Percentiles rank a stretch among this genome's conserved stretches.
phyloP scores from a whole-genome alignment of 108 stramenopile species.

The Cylindrotheca closterium region DNA sequence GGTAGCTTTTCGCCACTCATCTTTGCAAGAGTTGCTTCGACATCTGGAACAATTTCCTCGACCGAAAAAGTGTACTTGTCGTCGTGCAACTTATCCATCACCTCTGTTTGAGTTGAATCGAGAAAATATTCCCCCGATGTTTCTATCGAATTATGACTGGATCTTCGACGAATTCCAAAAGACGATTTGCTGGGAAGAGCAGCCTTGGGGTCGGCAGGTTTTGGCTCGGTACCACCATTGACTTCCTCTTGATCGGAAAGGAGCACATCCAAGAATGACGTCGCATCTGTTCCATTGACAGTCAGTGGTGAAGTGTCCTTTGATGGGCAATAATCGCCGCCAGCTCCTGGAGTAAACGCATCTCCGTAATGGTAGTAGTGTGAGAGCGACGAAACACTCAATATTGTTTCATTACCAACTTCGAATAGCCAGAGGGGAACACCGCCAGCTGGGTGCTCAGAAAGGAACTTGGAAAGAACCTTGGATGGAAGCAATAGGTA shows the following conservation, averaged over 20 bases:
- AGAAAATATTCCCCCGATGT: not conserved
- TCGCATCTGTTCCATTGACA: not conserved
- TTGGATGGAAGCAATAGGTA: slow-evolving; percentile 63
- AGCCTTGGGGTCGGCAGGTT: not conserved
- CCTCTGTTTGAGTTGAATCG: slow-evolving; percentile 21
- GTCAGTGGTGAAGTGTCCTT: not conserved
- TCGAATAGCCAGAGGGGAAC: slow-evolving; percentile 77
- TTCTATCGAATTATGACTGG: not conserved
- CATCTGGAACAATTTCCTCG: slow-evolving; percentile 19
- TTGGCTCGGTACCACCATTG: not conserved
- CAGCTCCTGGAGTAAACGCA: slow-evolving; percentile 6
- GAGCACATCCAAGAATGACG: not conserved
- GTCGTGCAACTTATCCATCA: slow-evolving; percentile 27
- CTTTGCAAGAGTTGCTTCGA: slow-evolving; percentile 51
- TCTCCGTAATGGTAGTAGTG: slow-evolving; percentile 73
- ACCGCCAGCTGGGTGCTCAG: slow-evolving; percentile 75
- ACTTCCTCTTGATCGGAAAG: not conserved
- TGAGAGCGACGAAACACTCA: slow-evolving; percentile 60
- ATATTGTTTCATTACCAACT: slow-evolving; percentile 50
- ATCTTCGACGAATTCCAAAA: not conserved
- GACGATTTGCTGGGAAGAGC: not conserved
- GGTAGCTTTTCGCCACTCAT: slow-evolving; percentile 71
- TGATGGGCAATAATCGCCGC: not conserved
- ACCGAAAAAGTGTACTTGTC: slow-evolving; percentile 7
- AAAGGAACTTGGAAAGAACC: slow-evolving; percentile 43